A percentile compares a stretch with the other conserved stretches of the same genome.
Conservation (phyloP, 1,284 basidiomycete genomes). For the Ganoderma leucocontextum region DNA sequence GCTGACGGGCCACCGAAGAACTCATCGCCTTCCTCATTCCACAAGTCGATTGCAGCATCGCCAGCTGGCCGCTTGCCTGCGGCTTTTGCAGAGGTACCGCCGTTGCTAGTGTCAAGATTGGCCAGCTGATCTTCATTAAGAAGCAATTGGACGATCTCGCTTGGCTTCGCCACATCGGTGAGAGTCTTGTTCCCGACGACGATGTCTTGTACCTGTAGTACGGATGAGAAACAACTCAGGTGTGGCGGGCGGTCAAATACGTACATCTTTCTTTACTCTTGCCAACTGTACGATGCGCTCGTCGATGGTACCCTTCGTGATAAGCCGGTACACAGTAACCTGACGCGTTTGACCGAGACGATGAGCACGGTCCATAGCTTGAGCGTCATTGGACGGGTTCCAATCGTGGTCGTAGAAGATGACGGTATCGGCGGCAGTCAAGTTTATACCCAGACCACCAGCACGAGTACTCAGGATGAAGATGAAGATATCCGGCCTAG, state of each 20-base stretch:
- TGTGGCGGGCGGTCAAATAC: conserved; percentile 39
- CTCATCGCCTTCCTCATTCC: conserved; percentile 86
- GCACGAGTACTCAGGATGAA: conserved; percentile 97
- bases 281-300: conserved; percentile 97
- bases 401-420: conserved; percentile 99
- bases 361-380: conserved; percentile 99
- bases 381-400: conserved; percentile 99
- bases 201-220: conserved; percentile 91
- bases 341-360: conserved; percentile 98
- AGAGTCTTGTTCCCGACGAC: conserved; percentile 98
- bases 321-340: conserved; percentile 98
- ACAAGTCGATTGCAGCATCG: conserved; percentile 66
- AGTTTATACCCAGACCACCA: conserved; percentile 97
- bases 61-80: conserved; percentile 47
- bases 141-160: conserved; percentile 96
- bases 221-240: conserved; percentile 4
- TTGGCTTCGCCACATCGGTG: conserved; percentile 91
- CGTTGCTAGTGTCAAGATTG: conserved; percentile 55
- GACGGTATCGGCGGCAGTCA: conserved; percentile 98
- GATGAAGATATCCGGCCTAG: conserved; percentile 92
- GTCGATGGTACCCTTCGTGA: conserved; percentile 97
- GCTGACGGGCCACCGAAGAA: conserved; percentile 69
- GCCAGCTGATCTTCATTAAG: conserved; percentile 94
- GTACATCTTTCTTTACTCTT: conserved; percentile 93
- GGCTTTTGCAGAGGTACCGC: conserved; percentile 50